A percentile compares a stretch with the other conserved stretches of the same genome.
These are phyloP conservation scores for Apiospora malaysiana DNA, from an alignment of 2,329 filamentous ascomycete species.

Conservation along the genomic window DNA sequence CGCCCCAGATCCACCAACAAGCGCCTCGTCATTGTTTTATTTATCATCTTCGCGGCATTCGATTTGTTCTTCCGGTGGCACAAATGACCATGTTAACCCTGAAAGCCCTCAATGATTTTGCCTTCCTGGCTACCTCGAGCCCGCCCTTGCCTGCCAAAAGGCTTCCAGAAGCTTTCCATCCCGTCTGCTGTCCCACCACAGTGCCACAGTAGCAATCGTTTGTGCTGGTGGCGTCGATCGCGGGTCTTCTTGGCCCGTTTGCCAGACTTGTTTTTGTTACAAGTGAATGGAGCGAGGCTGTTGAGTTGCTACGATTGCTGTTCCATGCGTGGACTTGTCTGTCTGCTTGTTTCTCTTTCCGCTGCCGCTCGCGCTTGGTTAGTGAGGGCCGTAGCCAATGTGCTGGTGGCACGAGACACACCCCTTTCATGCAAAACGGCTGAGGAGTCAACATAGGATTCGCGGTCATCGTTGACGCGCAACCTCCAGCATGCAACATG, in stretches of 20 bases:
- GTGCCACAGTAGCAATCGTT: neutral
- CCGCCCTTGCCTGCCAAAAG: neutral
- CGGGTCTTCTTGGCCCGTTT: neutral
- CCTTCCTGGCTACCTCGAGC: neutral
- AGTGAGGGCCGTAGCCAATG: slow-evolving; percentile 6
- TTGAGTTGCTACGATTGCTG: neutral
- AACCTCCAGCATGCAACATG: neutral
- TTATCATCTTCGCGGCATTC: neutral
- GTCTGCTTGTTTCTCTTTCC: neutral
- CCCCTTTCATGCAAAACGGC: slow-evolving; percentile 13
- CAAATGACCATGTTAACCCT: slow-evolving; percentile 2
- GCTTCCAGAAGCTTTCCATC: slow-evolving; percentile 11
- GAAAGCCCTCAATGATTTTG: neutral
- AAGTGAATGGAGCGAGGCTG: slow-evolving; percentile 6
- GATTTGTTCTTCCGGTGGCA: neutral
- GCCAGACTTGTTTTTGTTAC: neutral
- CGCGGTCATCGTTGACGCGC: neutral
- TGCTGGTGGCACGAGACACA: slow-evolving; percentile 1
- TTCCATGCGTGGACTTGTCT: neutral
- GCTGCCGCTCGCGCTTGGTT: neutral
- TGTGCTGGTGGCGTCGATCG: neutral
- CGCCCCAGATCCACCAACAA: neutral
- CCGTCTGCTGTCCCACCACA: neutral
- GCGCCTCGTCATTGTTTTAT: neutral
- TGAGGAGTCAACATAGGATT: neutral